Percentiles rank a stretch among this genome's conserved stretches.
phyloP scores from a whole-genome alignment of 2,329 filamentous ascomycete species.

The Pseudocercospora eumusae region DNA sequence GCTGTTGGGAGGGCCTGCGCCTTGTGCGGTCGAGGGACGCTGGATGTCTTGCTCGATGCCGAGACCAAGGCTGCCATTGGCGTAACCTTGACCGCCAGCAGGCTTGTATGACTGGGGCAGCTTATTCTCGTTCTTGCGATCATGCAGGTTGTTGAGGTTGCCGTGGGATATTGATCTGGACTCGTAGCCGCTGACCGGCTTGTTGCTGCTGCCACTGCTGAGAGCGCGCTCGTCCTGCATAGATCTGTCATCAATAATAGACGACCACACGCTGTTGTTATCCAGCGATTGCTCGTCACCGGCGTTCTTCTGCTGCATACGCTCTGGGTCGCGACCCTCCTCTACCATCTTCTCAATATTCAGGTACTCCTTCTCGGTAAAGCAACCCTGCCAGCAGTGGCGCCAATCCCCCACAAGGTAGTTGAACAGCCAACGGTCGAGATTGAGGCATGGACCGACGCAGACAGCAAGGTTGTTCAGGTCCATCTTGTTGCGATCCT shows the following conservation, averaged over 20 bases:
- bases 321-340: slow-evolving; percentile 27
- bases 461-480: slow-evolving; percentile 94
- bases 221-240: slow-evolving; percentile 24
- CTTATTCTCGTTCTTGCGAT: slow-evolving; percentile 24
- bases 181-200: slow-evolving; percentile 23
- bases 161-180: slow-evolving; percentile 18
- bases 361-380: slow-evolving; percentile 68
- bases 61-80: slow-evolving; percentile 22
- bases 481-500: slow-evolving; percentile 98
- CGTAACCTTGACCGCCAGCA: slow-evolving; percentile 24
- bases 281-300: slow-evolving; percentile 24
- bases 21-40: slow-evolving; percentile 26
- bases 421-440: slow-evolving; percentile 92
- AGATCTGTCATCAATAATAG: slow-evolving; percentile 24
- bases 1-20: slow-evolving; percentile 15
- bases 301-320: slow-evolving; percentile 13
- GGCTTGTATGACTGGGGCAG: slow-evolving; percentile 32
- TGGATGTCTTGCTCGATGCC: slow-evolving; percentile 26
- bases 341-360: slow-evolving; percentile 32
- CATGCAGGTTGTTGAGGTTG: slow-evolving; percentile 18
- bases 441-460: slow-evolving; percentile 95
- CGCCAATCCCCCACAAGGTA: slow-evolving; percentile 95
- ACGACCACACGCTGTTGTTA: slow-evolving; percentile 23
- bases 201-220: slow-evolving; percentile 26
- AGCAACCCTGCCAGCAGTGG: slow-evolving; percentile 95